Conservation (phyloP, 176 grass and related monocot species). For the Paspalum notatum region DNA sequence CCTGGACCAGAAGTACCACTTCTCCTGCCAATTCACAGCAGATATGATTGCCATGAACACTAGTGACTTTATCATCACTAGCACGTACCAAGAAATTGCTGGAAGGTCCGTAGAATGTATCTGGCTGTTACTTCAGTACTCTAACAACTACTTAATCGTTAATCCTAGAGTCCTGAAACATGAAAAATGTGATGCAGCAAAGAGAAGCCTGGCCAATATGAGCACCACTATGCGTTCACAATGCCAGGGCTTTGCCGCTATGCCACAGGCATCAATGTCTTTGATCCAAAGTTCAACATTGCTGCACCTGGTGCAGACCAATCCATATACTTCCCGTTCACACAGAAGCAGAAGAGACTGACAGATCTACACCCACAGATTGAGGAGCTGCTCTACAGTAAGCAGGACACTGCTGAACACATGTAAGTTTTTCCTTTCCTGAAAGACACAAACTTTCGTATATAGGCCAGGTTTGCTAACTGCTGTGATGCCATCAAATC, state of each 20-base stretch:
- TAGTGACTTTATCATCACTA: constrained; percentile 94
- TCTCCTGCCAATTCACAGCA: constrained; percentile 97
- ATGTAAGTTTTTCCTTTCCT: constrained; percentile 53
- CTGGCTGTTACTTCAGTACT: constrained; percentile 7
- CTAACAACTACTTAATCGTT: background rate
- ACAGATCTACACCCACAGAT: constrained; percentile 71
- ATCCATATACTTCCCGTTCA: constrained; percentile 91
- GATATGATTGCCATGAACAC: constrained; percentile 98
- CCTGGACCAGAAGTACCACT: constrained; percentile 88
- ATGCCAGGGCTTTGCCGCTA: constrained; percentile 91
- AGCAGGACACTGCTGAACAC: constrained; percentile 72
- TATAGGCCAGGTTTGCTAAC: constrained; percentile 39
- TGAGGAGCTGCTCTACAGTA: constrained; percentile 87
- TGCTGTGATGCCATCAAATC: constrained; percentile 21
- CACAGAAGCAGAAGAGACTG: constrained; percentile 84
- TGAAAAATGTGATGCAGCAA: constrained; percentile 61
- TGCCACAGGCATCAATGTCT: constrained; percentile 84
- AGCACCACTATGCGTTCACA: constrained; percentile 84
- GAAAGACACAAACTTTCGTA: background rate
- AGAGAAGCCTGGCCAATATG: constrained; percentile 89
- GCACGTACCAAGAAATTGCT: constrained; percentile 97
- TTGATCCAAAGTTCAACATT: constrained; percentile 97
- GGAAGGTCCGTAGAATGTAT: constrained; percentile 58
- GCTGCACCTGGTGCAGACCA: constrained; percentile 93
- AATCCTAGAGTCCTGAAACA: background rate